Evolutionary conservation across 768 basidiomycete species (phyloP).

Genomic region (Hebeloma cylindrosporum): DNA sequence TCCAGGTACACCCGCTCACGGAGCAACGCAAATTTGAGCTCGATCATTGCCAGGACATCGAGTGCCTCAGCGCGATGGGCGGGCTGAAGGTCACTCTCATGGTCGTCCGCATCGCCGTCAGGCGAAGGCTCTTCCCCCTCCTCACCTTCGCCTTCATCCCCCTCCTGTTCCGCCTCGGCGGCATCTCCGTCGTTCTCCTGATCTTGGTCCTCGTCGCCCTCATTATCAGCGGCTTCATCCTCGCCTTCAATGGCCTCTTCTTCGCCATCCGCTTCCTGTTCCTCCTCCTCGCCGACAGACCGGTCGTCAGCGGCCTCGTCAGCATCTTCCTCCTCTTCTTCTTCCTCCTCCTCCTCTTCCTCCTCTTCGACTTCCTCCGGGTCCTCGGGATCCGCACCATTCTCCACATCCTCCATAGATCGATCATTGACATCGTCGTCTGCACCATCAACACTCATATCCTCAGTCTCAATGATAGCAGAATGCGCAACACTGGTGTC

Average conservation of each 20-base stretch:
- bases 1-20: constrained; percentile 89
- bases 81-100: constrained; percentile 64
- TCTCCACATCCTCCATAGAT: constrained; percentile 15
- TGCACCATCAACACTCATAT: constrained; percentile 20
- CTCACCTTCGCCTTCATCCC: constrained; percentile 35
- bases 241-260: constrained; percentile 28
- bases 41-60: constrained; percentile 84
- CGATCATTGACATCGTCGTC: constrained; percentile 19
- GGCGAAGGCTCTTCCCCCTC: constrained; percentile 26
- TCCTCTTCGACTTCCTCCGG: constrained; percentile 20
- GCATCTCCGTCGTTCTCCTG: constrained; percentile 29
- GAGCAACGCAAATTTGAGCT: constrained; percentile 88
- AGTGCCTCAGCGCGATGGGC: constrained; percentile 86
- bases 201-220: constrained; percentile 24
- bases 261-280: constrained; percentile 22
- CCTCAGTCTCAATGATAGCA: constrained; percentile 5
- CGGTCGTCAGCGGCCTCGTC: constrained; percentile 28
- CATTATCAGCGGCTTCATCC: constrained; percentile 26
- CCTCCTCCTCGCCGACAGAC: constrained; percentile 25
- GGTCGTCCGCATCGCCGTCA: constrained; percentile 30
- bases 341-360: constrained; percentile 13
- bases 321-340: constrained; percentile 18
- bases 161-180: constrained; percentile 28
- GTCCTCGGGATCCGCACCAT: constrained; percentile 15
- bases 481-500: constrained; percentile 6